A percentile compares a stretch with the other conserved stretches of the same genome.
phyloP scores from a whole-genome alignment of 331 rosid genomes.

The Cucumis variabilis region DNA sequence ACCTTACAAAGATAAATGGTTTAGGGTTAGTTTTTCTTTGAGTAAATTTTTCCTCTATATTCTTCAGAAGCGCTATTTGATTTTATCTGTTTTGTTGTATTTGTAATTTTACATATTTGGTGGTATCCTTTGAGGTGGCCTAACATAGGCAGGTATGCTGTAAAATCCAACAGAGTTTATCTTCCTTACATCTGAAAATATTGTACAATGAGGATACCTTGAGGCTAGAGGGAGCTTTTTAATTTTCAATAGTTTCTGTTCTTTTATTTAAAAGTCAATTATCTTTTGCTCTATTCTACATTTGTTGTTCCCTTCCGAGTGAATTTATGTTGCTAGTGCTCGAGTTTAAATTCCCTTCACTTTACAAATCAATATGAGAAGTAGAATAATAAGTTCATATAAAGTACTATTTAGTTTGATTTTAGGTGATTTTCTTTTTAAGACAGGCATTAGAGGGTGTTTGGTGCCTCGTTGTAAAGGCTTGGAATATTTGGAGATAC shows the following conservation, averaged over 20 bases:
- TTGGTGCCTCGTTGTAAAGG: not conserved
- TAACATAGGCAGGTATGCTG: slow-evolving; percentile 63
- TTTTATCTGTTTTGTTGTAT: too few species aligned
- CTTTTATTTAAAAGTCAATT: too few species aligned
- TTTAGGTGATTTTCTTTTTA: not conserved
- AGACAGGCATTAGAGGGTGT: not conserved
- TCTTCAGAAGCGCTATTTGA: too few species aligned
- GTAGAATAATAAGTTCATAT: not conserved
- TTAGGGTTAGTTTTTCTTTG: too few species aligned
- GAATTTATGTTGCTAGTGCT: not conserved
- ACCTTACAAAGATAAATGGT: too few species aligned
- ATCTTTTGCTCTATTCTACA: not conserved
- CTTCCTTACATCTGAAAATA: not conserved
- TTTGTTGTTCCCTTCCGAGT: not conserved
- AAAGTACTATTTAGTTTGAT: not conserved
- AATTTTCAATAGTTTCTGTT: not conserved
- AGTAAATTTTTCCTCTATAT: too few species aligned
- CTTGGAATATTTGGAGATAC: not conserved
- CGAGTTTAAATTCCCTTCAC: not conserved
- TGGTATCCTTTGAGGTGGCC: slow-evolving; percentile 45
- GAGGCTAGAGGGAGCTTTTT: not conserved
- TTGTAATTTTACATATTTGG: slow-evolving; percentile 32
- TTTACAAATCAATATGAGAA: not conserved
- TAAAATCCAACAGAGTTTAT: not conserved
- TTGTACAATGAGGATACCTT: not conserved